phyloP scores from a whole-genome alignment of 306 rosid genomes.

The Medicago arabica region DNA sequence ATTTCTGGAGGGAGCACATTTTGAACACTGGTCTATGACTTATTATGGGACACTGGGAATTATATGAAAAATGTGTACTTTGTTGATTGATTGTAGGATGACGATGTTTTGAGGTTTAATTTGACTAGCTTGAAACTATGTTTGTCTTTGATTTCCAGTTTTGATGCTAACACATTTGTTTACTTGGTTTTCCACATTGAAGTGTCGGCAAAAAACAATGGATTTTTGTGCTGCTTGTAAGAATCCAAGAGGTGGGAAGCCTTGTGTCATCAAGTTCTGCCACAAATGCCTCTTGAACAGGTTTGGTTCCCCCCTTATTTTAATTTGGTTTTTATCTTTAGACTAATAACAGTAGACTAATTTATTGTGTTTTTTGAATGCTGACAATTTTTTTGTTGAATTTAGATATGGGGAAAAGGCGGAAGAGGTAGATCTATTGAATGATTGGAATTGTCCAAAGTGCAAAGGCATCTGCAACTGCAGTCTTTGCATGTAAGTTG shows the following conservation, averaged over 20 bases:
- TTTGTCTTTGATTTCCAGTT: neutral
- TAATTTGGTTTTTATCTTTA: neutral
- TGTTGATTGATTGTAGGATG: neutral
- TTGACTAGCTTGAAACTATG: neutral
- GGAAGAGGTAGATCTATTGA: conserved; percentile 47
- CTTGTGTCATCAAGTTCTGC: conserved; percentile 58
- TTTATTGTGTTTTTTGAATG: conserved; percentile 6
- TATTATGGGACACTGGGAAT: neutral
- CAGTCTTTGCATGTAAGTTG: conserved; percentile 70
- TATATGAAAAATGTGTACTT: neutral
- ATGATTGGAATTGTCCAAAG: conserved; percentile 74
- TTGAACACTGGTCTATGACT: neutral
- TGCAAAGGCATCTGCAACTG: conserved; percentile 82
- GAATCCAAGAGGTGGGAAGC: conserved; percentile 47
- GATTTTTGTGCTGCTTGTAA: conserved; percentile 62
- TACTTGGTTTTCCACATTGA: conserved; percentile 23
- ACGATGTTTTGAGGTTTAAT: neutral
- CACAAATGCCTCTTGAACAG: conserved; percentile 75
- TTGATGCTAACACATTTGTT: neutral
- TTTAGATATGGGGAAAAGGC: conserved; percentile 76
- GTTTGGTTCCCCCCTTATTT: conserved; percentile 40
- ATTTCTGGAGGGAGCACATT: neutral
- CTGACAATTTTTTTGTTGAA: conserved; percentile 6
- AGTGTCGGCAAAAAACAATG: conserved; percentile 84
- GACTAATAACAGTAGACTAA: neutral